Evolutionary conservation across 176 grass and related monocot genomes (phyloP), one percentile per base, ranked within the genome.

Genomic region (Carex pumila): DNA sequence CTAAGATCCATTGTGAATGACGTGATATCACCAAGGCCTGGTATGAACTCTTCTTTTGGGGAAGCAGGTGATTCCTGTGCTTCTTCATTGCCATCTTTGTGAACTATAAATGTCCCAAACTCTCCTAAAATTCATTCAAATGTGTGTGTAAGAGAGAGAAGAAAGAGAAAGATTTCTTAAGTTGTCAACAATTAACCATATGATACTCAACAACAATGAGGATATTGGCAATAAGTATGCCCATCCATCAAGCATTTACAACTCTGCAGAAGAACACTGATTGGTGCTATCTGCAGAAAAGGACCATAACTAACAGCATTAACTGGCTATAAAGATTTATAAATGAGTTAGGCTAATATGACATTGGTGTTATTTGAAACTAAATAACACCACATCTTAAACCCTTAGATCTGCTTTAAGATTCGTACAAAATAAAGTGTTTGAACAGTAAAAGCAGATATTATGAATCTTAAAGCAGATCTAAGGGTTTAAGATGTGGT

Each of bases 1-100:
- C 83, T 90, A 85, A 89, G 83, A 89, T 99, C 96, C 87, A 93
- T 88, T 83, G 89, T 95, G 85, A 99, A 99, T 69, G 93, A 99
- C 56, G 80, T 92, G 45, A 99, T 95, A 87, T 91, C 90, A 85
- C 96, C 96, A 85, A 99, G 93, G 73, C 96, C 93, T 41, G 93
- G 93, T 85, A 99, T 99, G 61, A 92, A 99, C 56, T 99, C 96
- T 82, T 85, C 58, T 85, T 71, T 95, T 83, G 80, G 80, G 37
- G 84, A 93, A 69, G 89, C 77, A 79, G 92, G 85, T 86, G 91
- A 91, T 87, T 94, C 86, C 53, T 68, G 60, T 43, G 80, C 76
- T 84, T 95, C 89, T 34, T 99, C 86, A 4, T 88, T 86, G 73
- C 84, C 86, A 88, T 93, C 96, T 85, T 88, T 61, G 89, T 95